Base-by-base conservation (phyloP, 179 eudicot genomes). In the Beta lomatogona region DNA sequence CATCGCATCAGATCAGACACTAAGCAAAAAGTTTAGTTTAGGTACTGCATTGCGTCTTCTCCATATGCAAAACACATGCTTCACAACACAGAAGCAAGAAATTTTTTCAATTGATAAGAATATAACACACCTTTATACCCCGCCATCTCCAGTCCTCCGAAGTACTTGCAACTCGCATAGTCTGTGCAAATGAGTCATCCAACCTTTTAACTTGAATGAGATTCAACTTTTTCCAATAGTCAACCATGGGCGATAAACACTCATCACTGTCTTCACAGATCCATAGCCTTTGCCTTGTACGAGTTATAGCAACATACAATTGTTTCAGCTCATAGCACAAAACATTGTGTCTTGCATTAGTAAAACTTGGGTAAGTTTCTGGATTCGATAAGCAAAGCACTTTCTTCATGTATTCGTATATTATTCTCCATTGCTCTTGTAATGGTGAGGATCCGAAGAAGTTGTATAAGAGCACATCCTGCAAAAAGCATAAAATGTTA, bases 281-380 rank as follows among this genome's bases (percentile, higher is more conserved):
- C 97, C 95, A 93, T 61, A 93, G 73, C 82, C 97, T 88, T 84
- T 93, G 94, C 81, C 89, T 86, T 3, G 95, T 92, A 14, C 97
- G 93, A 68, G 95, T 93, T 18, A 93, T 89, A 16, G 95, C 95
- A 73, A 93, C 95, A 78, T 93, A 93, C 36, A 93, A 46, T 69
- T 92, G 97, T 76, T 93, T 93, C 73, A 93, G 86, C 81, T 93
- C 93, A 77, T 92, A 91, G 82, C 95, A 93, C 84, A 93, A 45
- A 75, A 90, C 67, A 78, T 79, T 82, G 75, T 91, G 95, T 50
- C 71, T 91, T 70, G 83, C 78, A 75, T 61, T 31, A 13, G 71
- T 64, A 75, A 93, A 93, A 28, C 72, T 71, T 6, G 94, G 90
- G 79, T 78, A 91, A 22, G 87, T 83, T 87, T 82, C 66, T 76